A percentile compares a stretch with the other conserved stretches of the same genome.
These are phyloP conservation scores for Neurospora crassa DNA, from an alignment of 2,329 filamentous ascomycete species.

Conservation along the genomic window DNA sequence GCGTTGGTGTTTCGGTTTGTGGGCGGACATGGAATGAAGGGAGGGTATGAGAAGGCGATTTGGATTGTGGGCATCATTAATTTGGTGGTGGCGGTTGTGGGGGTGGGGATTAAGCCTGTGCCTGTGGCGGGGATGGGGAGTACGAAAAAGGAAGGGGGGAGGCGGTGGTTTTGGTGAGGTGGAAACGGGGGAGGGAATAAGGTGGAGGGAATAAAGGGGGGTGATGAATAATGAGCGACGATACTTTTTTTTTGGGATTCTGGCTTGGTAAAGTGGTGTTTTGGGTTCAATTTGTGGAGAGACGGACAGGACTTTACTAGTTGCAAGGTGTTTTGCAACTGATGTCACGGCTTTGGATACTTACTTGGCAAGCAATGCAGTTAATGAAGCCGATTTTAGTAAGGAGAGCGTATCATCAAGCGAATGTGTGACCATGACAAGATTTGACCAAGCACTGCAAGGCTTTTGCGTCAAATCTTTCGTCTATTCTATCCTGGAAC, in stretches of 20 bases:
- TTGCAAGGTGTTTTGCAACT: too few species aligned
- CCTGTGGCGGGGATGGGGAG: neutral
- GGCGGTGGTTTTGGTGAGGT: neutral
- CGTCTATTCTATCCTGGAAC: too few species aligned
- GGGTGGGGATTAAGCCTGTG: neutral
- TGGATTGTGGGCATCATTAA: slow-evolving; percentile 77
- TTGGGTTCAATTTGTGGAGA: too few species aligned
- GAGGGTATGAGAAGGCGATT: slow-evolving; percentile 58
- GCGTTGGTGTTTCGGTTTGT: slow-evolving; percentile 73
- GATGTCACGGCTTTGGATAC: too few species aligned
- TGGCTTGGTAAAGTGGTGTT: too few species aligned
- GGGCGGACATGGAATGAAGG: neutral
- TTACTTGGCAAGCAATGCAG: too few species aligned
- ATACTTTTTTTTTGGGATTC: neutral
- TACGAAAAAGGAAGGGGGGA: neutral
- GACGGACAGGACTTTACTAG: too few species aligned
- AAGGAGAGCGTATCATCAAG: too few species aligned
- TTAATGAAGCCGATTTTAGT: too few species aligned
- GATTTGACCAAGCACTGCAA: too few species aligned
- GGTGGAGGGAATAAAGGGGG: neutral
- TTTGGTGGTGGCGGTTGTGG: slow-evolving; percentile 53
- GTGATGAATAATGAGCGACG: neutral
- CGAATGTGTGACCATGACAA: too few species aligned
- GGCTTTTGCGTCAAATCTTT: too few species aligned
- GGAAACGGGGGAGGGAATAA: neutral